phyloP scores from a whole-genome alignment of 352 stramenopile species.

The Globisporangium spiculum region DNA sequence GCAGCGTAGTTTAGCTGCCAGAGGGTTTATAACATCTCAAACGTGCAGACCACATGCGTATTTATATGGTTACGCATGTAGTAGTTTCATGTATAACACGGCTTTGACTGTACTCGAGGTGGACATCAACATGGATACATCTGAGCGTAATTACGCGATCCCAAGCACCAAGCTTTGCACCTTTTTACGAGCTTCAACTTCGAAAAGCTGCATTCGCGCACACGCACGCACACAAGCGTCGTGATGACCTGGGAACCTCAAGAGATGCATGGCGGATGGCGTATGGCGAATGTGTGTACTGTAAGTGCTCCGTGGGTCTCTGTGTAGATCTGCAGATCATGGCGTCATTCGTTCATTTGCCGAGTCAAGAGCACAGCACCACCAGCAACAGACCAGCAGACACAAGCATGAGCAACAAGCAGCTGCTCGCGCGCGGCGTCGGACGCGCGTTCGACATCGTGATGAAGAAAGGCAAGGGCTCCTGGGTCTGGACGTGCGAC shows the following conservation, averaged over 20 bases:
- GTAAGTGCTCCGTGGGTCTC: too few species aligned
- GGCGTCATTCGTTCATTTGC: neutral
- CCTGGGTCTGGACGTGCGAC: constrained; percentile 85
- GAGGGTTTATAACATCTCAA: neutral
- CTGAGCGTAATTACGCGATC: neutral
- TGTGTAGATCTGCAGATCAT: neutral
- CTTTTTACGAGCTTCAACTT: constrained; percentile 6
- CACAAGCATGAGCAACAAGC: constrained; percentile 28
- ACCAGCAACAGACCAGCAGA: neutral
- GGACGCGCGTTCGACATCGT: constrained; percentile 83
- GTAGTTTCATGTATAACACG: neutral
- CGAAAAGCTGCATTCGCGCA: neutral
- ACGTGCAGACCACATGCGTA: neutral
- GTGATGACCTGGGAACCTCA: neutral
- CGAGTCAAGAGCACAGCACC: neutral
- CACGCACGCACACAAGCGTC: neutral
- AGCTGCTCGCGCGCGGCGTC: constrained; percentile 66
- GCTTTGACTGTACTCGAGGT: neutral
- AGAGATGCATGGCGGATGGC: neutral
- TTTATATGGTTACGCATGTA: neutral
- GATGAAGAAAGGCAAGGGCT: constrained; percentile 79
- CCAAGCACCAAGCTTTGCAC: neutral
- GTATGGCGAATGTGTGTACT: neutral
- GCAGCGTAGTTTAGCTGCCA: neutral
- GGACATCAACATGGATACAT: neutral